Base-by-base conservation (phyloP, 73 alveolate species). In the Paramecium tetraurelia region DNA sequence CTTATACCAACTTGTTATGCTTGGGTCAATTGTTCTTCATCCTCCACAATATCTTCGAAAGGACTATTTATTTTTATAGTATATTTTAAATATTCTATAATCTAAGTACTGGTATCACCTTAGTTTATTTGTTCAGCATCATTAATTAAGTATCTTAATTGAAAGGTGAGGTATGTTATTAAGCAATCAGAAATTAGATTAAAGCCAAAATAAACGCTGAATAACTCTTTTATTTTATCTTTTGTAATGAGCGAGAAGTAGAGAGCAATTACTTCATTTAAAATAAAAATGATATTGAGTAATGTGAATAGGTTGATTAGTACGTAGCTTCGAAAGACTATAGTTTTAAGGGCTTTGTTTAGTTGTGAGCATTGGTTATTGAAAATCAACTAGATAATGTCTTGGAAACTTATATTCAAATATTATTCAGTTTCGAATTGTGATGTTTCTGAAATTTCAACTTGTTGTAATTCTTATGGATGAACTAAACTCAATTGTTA, bases 11-110 rank as follows among this genome's bases (percentile, higher is more conserved):
- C 90, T 44, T 80, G 46, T 80, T 80, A 46, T 11, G 90, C 90
- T 80, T 80, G 16, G 0, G 90, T n/a, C 8, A n/a, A 16, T 44
- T 41, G 22, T 80, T 46, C 90, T 16, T 80, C 90, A 80, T 41
- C 70, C 7, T 33, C 57, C 6, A 72, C 27, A 5, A 43, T 31
- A 12, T 48, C 90, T 3, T 80, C 90, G 2, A 80, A 80, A 14
- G 90, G 90, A 80, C 90, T 80, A 24, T 80, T 80, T 24, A 48
- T 20, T 43, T 80, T 80, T 21, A 41, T 80, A 12, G 75, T 80
- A 35, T 80, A 63, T 80, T 80, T 80, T 21, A 80, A 35, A 22
- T 14, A 80, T 80, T 80, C 90, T 4, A 80, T 80, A 20, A 80
- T 41, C n/a, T 58, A 16, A 35, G 33, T 71, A 12, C 31, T 44